Evolutionary conservation across 164 flowering plant genomes (phyloP).

Genomic region (Akebia trifoliata): DNA sequence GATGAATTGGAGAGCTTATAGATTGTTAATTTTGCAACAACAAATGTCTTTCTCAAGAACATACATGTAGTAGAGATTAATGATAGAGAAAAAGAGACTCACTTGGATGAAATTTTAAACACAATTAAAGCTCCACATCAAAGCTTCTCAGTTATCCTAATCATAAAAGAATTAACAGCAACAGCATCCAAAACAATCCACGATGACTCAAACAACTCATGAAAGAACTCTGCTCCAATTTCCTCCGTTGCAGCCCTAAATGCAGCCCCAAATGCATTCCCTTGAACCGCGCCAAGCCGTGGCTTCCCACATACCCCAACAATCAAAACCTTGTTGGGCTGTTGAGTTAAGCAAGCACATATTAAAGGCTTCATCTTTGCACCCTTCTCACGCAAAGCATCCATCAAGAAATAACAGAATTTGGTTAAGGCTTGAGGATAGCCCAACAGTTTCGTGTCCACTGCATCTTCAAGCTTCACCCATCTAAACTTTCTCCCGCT

Average conservation of each 20-base stretch:
- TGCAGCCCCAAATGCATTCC: conserved; percentile 88
- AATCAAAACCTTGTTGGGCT: conserved; percentile 59
- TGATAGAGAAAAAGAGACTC: too few relatives aligned
- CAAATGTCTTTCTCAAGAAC: too few relatives aligned
- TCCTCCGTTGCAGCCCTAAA: conserved; percentile 86
- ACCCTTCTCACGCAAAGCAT: conserved; percentile 86
- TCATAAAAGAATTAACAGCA: conserved; percentile 80
- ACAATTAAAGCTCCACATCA: conserved; percentile 24
- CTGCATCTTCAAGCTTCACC: conserved; percentile 92
- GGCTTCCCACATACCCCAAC: conserved; percentile 92
- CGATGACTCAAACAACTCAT: conserved; percentile 88
- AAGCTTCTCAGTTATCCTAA: conserved; percentile 75
- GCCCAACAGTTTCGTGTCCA: conserved; percentile 65
- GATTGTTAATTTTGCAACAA: too few relatives aligned
- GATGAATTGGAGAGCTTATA: too few relatives aligned
- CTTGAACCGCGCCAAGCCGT: conserved; percentile 76
- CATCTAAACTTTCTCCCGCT: conserved; percentile 91
- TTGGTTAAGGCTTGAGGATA: conserved; percentile 93
- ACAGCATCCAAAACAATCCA: conserved; percentile 75
- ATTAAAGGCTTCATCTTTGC: conserved; percentile 89
- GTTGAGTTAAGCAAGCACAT: conserved; percentile 73
- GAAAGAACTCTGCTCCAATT: conserved; percentile 73
- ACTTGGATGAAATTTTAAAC: too few relatives aligned
- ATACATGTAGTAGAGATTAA: too few relatives aligned
- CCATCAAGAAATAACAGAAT: conserved; percentile 87